Conservation (phyloP, 148 eudicot genomes). For the Tetragonia tetragonoides region DNA sequence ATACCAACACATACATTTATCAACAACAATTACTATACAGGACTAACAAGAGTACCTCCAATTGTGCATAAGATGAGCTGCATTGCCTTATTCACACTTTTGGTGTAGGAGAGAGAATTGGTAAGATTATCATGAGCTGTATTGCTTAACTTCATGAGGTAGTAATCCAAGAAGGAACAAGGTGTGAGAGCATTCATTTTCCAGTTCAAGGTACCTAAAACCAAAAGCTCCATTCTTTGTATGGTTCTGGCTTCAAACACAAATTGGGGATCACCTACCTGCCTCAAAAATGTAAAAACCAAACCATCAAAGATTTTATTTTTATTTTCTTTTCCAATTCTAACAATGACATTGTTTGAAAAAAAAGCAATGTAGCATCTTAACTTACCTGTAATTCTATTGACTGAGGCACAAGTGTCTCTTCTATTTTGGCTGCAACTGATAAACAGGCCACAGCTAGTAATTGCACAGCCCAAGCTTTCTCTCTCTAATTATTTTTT, state of each 20-base stretch:
- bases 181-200: conserved; percentile 72
- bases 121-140: conserved; percentile 14
- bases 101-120: conserved; percentile 24
- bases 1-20: not conserved
- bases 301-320: not conserved
- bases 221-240: conserved; percentile 79
- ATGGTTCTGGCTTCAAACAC: conserved; percentile 78
- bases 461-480: conserved; percentile 74
- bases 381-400: conserved; percentile 64
- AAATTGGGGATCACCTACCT: conserved; percentile 68
- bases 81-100: conserved; percentile 47
- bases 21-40: too few relatives aligned
- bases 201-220: conserved; percentile 73
- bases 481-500: conserved; percentile 36
- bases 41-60: conserved; percentile 40
- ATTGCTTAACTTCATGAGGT: conserved; percentile 31
- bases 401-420: conserved; percentile 45
- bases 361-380: conserved; percentile 15
- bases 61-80: conserved; percentile 57
- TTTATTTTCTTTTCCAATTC: not conserved
- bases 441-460: conserved; percentile 86
- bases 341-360: not conserved
- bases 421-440: conserved; percentile 77
- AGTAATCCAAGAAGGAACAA: conserved; percentile 62
- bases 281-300: conserved; percentile 16